Evolutionary conservation across 2,329 filamentous ascomycete species (phyloP).

Genomic region (Mycosphaerella arachidis): DNA sequence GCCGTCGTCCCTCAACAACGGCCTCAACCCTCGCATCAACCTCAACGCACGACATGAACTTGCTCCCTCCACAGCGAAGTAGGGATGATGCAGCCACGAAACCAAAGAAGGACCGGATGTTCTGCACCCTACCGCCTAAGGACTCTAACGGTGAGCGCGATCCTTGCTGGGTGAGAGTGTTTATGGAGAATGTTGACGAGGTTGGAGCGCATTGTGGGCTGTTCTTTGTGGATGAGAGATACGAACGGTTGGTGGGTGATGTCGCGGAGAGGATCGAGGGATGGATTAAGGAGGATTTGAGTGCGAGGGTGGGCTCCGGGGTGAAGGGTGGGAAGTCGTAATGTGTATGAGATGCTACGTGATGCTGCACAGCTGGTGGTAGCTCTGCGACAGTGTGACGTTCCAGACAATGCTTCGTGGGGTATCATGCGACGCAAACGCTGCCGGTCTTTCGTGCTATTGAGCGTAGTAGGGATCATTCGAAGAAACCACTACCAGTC

Average conservation of each 20-base stretch:
- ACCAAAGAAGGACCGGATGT: slow-evolving; percentile 61
- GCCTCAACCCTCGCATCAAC: slow-evolving; percentile 4
- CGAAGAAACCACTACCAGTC: slow-evolving; percentile 37
- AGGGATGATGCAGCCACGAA: slow-evolving; percentile 14
- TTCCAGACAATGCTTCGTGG: neutral
- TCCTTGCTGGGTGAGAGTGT: slow-evolving; percentile 69
- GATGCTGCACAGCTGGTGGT: neutral
- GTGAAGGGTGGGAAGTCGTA: neutral
- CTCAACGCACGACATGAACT: slow-evolving; percentile 4
- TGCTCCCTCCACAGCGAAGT: slow-evolving; percentile 12
- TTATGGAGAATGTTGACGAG: slow-evolving; percentile 80
- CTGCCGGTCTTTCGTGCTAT: neutral
- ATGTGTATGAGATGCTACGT: neutral
- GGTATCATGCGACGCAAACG: neutral
- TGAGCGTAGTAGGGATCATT: slow-evolving; percentile 14
- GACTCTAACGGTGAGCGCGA: slow-evolving; percentile 57
- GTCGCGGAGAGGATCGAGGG: slow-evolving; percentile 34
- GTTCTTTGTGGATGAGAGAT: slow-evolving; percentile 62
- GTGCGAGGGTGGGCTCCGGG: neutral
- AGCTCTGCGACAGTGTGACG: neutral
- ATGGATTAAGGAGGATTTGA: slow-evolving; percentile 30
- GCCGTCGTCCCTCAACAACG: slow-evolving; percentile 5
- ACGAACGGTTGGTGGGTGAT: slow-evolving; percentile 35
- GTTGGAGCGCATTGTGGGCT: slow-evolving; percentile 79
- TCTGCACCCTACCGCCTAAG: slow-evolving; percentile 67